Evolutionary conservation across 768 basidiomycete genomes (phyloP).

Genomic region (Punctularia strigosozonata): DNA sequence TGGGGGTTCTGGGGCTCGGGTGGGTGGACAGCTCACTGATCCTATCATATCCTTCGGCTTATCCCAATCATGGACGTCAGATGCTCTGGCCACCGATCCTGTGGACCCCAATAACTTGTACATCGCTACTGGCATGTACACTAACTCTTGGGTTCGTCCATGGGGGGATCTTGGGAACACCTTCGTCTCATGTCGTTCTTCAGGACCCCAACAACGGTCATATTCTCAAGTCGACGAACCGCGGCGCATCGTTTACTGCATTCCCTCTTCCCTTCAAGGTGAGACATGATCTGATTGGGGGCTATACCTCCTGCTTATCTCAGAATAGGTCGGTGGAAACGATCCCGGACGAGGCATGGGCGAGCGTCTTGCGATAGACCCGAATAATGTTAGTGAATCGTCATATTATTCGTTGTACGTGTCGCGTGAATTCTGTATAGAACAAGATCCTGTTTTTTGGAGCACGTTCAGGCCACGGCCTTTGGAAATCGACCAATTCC

Average conservation of each 20-base stretch:
- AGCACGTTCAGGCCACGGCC: constrained; percentile 49
- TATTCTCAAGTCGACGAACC: constrained; percentile 48
- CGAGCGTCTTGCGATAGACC: constrained; percentile 52
- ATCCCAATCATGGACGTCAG: too few relatives aligned
- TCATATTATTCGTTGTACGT: too few relatives aligned
- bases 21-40: too few relatives aligned
- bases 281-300: too few relatives aligned
- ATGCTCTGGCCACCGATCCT: constrained; percentile 49
- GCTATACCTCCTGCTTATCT: too few relatives aligned
- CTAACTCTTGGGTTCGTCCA: constrained; percentile 49
- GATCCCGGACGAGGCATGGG: constrained; percentile 62
- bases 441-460: constrained; percentile 55
- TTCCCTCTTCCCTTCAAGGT: constrained; percentile 52
- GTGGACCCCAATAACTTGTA: constrained; percentile 43
- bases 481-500: constrained; percentile 54
- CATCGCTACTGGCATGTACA: constrained; percentile 49
- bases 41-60: too few relatives aligned
- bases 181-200: too few relatives aligned
- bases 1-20: constrained; percentile 39
- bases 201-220: constrained; percentile 53
- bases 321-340: too few relatives aligned
- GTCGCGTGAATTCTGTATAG: too few relatives aligned
- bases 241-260: constrained; percentile 41
- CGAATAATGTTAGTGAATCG: too few relatives aligned
- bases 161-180: too few relatives aligned